Evolutionary conservation across 495 filamentous ascomycete genomes (phyloP).

Genomic region (Hypoxylon rickii): DNA sequence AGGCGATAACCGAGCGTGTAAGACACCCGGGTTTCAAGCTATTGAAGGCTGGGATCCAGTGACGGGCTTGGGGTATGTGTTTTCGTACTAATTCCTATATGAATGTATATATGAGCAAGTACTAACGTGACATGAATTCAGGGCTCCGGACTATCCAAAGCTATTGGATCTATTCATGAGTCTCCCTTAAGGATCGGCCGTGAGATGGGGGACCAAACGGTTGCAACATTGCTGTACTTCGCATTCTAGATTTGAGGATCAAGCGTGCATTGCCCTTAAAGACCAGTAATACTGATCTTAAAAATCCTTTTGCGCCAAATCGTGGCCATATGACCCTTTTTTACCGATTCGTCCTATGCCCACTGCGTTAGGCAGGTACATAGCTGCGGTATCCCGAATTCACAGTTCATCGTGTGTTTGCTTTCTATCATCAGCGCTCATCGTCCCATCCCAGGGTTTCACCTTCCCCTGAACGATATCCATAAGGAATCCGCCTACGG

Average conservation of each 20-base stretch:
- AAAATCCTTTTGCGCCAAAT: too few species aligned
- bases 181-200: constrained; percentile 23
- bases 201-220: not conserved
- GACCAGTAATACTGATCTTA: not conserved
- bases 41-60: constrained; percentile 64
- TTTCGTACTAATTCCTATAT: constrained; percentile 5
- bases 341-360: too few species aligned
- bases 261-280: not conserved
- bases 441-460: constrained; percentile 42
- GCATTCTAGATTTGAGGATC: not conserved
- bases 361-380: too few species aligned
- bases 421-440: constrained; percentile 1
- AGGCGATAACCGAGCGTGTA: constrained; percentile 64
- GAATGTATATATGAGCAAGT: too few species aligned
- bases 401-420: constrained; percentile 44
- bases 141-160: constrained; percentile 42
- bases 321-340: not conserved
- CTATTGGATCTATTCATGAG: constrained; percentile 43
- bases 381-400: too few species aligned
- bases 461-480: constrained; percentile 51
- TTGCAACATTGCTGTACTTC: too few species aligned
- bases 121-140: constrained; percentile 23
- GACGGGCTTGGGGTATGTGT: constrained; percentile 58
- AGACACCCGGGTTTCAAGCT: constrained; percentile 58
- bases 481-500: constrained; percentile 48